Conservation (phyloP, 1,139 yeast genomes). For the Lodderomyces metapsilosis region DNA sequence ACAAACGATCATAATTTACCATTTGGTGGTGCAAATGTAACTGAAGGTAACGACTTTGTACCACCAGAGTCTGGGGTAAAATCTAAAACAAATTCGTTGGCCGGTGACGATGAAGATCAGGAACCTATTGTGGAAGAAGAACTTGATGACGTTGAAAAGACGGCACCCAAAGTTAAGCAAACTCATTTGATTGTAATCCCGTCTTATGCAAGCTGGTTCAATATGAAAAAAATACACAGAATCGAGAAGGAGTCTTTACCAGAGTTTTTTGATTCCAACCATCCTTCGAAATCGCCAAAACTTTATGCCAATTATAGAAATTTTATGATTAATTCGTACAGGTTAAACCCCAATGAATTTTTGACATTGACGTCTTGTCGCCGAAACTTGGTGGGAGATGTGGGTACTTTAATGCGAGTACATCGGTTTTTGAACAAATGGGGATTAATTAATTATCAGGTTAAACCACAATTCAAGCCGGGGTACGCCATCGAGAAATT, state of each 20-base stretch:
- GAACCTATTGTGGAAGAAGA: conserved; percentile 33
- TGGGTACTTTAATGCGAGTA: conserved; percentile 86
- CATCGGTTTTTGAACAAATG: conserved; percentile 89
- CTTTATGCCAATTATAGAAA: conserved; percentile 86
- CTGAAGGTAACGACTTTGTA: background rate
- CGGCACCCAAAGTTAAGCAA: conserved; percentile 46
- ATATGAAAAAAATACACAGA: conserved; percentile 64
- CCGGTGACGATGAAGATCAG: conserved; percentile 14
- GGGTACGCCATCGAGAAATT: conserved; percentile 61
- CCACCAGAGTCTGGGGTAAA: background rate
- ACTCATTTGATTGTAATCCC: conserved; percentile 91
- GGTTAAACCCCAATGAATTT: conserved; percentile 91
- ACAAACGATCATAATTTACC: background rate
- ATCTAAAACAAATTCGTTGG: background rate
- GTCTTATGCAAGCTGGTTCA: conserved; percentile 90
- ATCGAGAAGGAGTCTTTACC: conserved; percentile 76
- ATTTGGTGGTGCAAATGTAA: background rate
- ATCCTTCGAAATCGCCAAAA: conserved; percentile 83
- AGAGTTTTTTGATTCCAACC: conserved; percentile 78
- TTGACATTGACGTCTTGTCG: conserved; percentile 92
- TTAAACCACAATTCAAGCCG: conserved; percentile 65
- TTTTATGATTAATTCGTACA: conserved; percentile 89
- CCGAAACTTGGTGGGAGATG: conserved; percentile 94
- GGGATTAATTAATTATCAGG: conserved; percentile 97
- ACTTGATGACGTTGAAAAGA: conserved; percentile 40